Conservation (phyloP, 2,329 filamentous ascomycete species). For the Penicillium sp. region DNA sequence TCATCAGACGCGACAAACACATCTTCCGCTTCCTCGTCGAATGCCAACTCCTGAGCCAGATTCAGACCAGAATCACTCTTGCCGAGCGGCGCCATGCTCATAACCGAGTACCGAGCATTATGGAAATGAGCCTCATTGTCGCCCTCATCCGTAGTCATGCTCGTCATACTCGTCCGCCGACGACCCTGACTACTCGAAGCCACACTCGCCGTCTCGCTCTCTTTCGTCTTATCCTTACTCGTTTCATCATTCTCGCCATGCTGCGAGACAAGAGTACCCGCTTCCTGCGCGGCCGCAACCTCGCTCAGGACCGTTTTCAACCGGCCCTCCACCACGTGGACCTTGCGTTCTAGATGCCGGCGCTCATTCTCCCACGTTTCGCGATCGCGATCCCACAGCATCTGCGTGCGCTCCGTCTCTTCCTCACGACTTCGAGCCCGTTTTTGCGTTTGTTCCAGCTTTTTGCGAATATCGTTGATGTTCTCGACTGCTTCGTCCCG, state of each 20-base stretch:
- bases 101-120: conserved; percentile 70
- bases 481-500: conserved; percentile 79
- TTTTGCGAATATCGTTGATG: conserved; percentile 70
- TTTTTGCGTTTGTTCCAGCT: conserved; percentile 76
- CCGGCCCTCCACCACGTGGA: conserved; percentile 87
- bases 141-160: conserved; percentile 52
- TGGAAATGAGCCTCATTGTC: conserved; percentile 52
- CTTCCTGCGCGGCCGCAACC: conserved; percentile 55
- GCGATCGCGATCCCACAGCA: conserved; percentile 81
- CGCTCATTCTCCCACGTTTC: conserved; percentile 82
- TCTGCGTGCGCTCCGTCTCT: conserved; percentile 74
- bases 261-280: conserved; percentile 32
- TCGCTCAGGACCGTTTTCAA: conserved; percentile 84
- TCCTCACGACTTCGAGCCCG: conserved; percentile 79
- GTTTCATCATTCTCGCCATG: conserved; percentile 63
- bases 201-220: conserved; percentile 71
- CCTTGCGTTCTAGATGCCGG: conserved; percentile 76
- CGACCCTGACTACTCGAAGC: conserved; percentile 65
- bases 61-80: conserved; percentile 67
- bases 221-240: conserved; percentile 60
- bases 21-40: conserved; percentile 72
- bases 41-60: conserved; percentile 86
- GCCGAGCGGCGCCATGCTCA: conserved; percentile 58
- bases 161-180: conserved; percentile 61
- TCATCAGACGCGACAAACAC: conserved; percentile 62